Evolutionary conservation across 805 yeast species (phyloP).

Genomic region (Yarrowia divulgata): DNA sequence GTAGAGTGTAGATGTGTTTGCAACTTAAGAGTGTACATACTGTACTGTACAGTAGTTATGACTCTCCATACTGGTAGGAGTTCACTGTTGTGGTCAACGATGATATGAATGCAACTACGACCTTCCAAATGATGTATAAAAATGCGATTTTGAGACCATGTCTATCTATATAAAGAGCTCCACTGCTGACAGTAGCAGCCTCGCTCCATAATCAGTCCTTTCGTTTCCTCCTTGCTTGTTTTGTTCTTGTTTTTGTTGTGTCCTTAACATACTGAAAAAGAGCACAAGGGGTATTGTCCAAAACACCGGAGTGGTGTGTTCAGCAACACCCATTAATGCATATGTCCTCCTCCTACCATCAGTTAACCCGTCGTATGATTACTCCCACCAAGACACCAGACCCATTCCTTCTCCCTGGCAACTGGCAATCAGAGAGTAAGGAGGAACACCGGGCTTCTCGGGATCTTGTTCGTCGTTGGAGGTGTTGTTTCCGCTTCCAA

Average conservation of each 20-base stretch:
- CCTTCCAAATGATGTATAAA: not conserved
- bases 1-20: too few species aligned
- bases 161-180: conserved; percentile 5
- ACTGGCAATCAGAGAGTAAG: conserved; percentile 85
- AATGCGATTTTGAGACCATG: conserved; percentile 14
- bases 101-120: too few species aligned
- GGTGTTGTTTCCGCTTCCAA: conserved; percentile 47
- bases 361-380: not conserved
- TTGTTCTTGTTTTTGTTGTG: not conserved
- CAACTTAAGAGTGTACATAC: too few species aligned
- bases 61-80: too few species aligned
- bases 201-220: not conserved
- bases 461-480: conserved; percentile 44
- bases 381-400: conserved; percentile 95
- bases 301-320: not conserved
- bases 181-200: not conserved
- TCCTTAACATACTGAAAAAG: not conserved
- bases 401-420: conserved; percentile 98
- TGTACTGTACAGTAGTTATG: too few species aligned
- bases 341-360: not conserved
- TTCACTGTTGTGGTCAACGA: too few species aligned
- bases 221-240: not conserved
- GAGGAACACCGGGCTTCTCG: conserved; percentile 57
- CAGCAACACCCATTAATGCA: not conserved
- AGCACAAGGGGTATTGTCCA: not conserved